Evolutionary conservation across 768 basidiomycete genomes (phyloP), one percentile per base, ranked within the genome.

Genomic region (Strobilomyces echinocephalus): DNA sequence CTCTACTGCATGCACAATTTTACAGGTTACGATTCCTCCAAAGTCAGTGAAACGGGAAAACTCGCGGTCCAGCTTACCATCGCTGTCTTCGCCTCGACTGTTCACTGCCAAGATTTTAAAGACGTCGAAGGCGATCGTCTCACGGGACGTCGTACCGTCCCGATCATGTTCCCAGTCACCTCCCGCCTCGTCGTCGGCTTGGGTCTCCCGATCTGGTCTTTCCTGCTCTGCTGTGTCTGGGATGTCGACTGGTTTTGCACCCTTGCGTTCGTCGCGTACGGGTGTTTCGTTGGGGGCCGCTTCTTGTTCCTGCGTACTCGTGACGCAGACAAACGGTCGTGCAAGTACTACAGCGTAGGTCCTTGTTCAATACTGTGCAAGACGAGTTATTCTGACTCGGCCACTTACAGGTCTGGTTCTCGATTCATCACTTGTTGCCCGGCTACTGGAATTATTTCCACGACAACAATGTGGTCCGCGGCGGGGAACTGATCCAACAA

Each of bases 81-180:
- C 8, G 66, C 67, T 0, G 71, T 77, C 15, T 69, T 78, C 34
- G 60, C 72, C 2, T 77, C 78, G 0, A 79, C 78, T 4, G 74
- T 78, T 11, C 77, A 79, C 20, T 72, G 75, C 3, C 76, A 79
- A 60, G 79, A 80, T 52, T 80, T 76, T 53, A 68, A 74, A 28
- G 79, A 80, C 49, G 59, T 72, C 14, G 64, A 67, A n/a, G 78
- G 78, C 0, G 79, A 79, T 46, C 58, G 60, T 5, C 46, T 66
- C n/a, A 64, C 65, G 0, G 74, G 74, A 1, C 69, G 78, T 5
- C 20, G 64, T 1, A 80, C 78, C 0, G 59, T 80, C 21, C 78
- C 78, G 1, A 75, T 80, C 48, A 69, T 71, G 31, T 70, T 72
- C 33, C 79, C 79, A 1, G 52, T 68, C 18, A 33, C 64, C 1